Conservation (phyloP, 1,284 basidiomycete species). For the Amylostereum chailletii region DNA sequence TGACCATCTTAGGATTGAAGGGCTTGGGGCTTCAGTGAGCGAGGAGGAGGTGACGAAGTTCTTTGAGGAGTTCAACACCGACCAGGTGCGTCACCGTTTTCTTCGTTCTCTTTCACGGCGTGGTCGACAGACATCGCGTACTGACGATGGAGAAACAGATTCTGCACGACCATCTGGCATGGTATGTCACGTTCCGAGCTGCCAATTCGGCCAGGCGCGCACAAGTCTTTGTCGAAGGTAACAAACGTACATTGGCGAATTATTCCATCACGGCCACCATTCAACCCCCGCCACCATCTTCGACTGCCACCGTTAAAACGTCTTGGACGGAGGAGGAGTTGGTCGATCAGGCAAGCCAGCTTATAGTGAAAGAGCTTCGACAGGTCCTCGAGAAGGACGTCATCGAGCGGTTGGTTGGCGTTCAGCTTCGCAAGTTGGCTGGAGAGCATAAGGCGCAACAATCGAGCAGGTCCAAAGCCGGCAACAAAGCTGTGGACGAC, state of each 20-base stretch:
- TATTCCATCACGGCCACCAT: slow-evolving; percentile 51
- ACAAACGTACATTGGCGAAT: slow-evolving; percentile 40
- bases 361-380: slow-evolving; percentile 57
- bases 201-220: slow-evolving; percentile 54
- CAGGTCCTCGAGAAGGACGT: slow-evolving; percentile 62
- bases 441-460: slow-evolving; percentile 35
- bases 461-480: slow-evolving; percentile 14
- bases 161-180: slow-evolving; percentile 54
- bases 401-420: slow-evolving; percentile 51
- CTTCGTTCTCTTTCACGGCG: slow-evolving; percentile 6
- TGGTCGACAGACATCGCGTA: not conserved
- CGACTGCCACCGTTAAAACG: slow-evolving; percentile 30
- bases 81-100: slow-evolving; percentile 39
- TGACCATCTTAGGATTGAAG: slow-evolving; percentile 56
- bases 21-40: slow-evolving; percentile 39
- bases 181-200: slow-evolving; percentile 64
- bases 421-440: slow-evolving; percentile 47
- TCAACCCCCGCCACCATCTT: slow-evolving; percentile 34
- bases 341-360: slow-evolving; percentile 47
- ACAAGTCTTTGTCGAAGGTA: slow-evolving; percentile 38
- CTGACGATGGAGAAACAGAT: slow-evolving; percentile 32
- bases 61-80: slow-evolving; percentile 55
- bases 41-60: slow-evolving; percentile 57
- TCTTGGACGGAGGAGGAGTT: slow-evolving; percentile 53
- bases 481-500: slow-evolving; percentile 18